These are phyloP conservation scores for Jamesozyma piceae DNA, from an alignment of 805 yeast species.

Conservation along the genomic window DNA sequence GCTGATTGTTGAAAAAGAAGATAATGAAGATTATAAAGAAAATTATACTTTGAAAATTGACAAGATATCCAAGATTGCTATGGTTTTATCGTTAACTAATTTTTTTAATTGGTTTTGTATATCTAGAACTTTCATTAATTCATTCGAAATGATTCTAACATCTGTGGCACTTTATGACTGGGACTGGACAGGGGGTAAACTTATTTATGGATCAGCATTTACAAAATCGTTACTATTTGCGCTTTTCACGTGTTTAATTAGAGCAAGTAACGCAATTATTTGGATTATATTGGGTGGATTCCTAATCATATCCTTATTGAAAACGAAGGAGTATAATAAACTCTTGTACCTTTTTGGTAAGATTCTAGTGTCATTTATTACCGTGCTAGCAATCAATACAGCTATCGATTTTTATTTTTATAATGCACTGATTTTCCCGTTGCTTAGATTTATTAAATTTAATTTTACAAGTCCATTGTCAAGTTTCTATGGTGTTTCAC, in stretches of 20 bases:
- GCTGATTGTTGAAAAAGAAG: slow-evolving; percentile 7
- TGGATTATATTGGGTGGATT: slow-evolving; percentile 59
- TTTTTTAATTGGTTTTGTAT: slow-evolving; percentile 71
- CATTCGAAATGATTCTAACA: slow-evolving; percentile 67
- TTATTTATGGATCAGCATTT: slow-evolving; percentile 16
- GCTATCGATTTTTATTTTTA: slow-evolving; percentile 55
- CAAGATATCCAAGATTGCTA: slow-evolving; percentile 13
- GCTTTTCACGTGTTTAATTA: slow-evolving; percentile 52
- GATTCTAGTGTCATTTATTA: slow-evolving; percentile 13
- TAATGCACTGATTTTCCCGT: slow-evolving; percentile 47
- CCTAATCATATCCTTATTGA: slow-evolving; percentile 14
- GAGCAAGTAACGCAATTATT: slow-evolving; percentile 76
- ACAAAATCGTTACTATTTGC: slow-evolving; percentile 42
- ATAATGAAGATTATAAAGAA: slow-evolving; percentile 2
- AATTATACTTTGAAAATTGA: not conserved
- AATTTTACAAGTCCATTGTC: slow-evolving; percentile 68
- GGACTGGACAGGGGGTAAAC: slow-evolving; percentile 45
- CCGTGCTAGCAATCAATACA: slow-evolving; percentile 33
- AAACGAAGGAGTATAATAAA: slow-evolving; percentile 6
- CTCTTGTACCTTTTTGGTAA: slow-evolving; percentile 13
- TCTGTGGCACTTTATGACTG: slow-evolving; percentile 57
- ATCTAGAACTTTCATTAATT: slow-evolving; percentile 80
- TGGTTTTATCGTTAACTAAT: slow-evolving; percentile 20
- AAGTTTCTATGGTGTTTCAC: slow-evolving; percentile 74
- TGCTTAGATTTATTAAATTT: slow-evolving; percentile 62